A percentile compares a stretch with the other conserved stretches of the same genome.
phyloP scores from a whole-genome alignment of 345 rosid species.

The Eutrema heterophyllum region DNA sequence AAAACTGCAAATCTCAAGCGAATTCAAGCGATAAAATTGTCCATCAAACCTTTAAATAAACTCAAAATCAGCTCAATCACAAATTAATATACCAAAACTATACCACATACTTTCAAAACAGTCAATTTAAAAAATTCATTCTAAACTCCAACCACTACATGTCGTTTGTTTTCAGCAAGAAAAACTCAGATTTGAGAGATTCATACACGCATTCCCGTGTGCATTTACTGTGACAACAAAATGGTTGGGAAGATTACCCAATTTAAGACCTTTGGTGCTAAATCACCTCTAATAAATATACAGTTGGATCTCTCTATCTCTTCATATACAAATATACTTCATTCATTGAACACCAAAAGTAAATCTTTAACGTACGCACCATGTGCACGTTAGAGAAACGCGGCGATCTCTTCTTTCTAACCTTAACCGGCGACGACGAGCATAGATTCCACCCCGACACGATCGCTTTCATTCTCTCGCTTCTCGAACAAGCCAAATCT shows the following conservation, averaged over 20 bases:
- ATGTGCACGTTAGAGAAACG: constrained; percentile 68
- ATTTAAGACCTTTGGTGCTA: constrained; percentile 6
- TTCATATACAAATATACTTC: not conserved
- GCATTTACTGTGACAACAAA: constrained; percentile 14
- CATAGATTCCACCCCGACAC: constrained; percentile 54
- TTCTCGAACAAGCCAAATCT: constrained; percentile 47
- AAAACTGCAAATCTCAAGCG: too few species aligned
- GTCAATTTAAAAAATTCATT: not conserved
- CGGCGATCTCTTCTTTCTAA: constrained; percentile 53
- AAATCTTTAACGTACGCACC: not conserved
- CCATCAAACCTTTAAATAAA: not conserved
- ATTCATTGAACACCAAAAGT: not conserved
- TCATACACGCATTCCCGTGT: not conserved
- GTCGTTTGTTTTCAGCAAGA: not conserved
- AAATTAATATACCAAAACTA: not conserved
- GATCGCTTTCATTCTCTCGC: constrained; percentile 44
- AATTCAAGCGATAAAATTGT: too few species aligned
- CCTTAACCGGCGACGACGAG: constrained; percentile 56
- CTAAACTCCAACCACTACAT: not conserved
- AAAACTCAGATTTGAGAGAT: not conserved
- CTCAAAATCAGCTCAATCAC: not conserved
- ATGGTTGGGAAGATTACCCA: constrained; percentile 28
- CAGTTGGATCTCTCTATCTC: not conserved
- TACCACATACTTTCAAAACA: not conserved
- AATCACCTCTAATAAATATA: constrained; percentile 6